Conservation (phyloP, 2,329 filamentous ascomycete genomes). For the Pyrenophora tritici-repentis region DNA sequence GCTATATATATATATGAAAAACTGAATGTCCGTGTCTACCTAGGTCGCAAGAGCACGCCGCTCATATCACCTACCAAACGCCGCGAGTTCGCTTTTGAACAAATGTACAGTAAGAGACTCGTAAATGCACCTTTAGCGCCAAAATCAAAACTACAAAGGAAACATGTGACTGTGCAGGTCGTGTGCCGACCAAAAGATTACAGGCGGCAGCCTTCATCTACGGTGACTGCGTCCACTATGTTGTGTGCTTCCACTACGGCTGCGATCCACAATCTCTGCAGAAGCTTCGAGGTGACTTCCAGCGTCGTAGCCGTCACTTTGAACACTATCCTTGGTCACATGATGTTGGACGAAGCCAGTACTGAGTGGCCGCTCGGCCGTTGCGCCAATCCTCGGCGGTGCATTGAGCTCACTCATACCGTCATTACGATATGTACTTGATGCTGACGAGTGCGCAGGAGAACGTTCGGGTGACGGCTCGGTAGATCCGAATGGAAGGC, state of each 20-base stretch:
- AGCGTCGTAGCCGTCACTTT: conserved; percentile 36
- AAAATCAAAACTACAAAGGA: conserved; percentile 12
- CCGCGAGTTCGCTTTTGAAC: conserved; percentile 21
- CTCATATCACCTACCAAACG: conserved; percentile 11
- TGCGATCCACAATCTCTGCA: conserved; percentile 46
- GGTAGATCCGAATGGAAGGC: conserved; percentile 45
- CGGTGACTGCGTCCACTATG: conserved; percentile 28
- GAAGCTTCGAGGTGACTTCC: conserved; percentile 42
- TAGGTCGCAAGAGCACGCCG: conserved; percentile 10
- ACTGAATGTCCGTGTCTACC: conserved; percentile 6
- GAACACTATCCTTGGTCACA: conserved; percentile 46
- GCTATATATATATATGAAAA: background rate
- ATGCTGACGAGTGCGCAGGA: conserved; percentile 41
- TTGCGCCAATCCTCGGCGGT: conserved; percentile 23
- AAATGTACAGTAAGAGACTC: conserved; percentile 35
- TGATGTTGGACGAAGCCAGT: conserved; percentile 49
- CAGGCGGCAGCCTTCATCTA: conserved; percentile 7
- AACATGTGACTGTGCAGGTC: background rate
- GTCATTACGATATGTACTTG: conserved; percentile 40
- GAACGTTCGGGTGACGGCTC: conserved; percentile 45
- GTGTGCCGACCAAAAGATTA: conserved; percentile 7
- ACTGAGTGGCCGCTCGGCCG: conserved; percentile 38
- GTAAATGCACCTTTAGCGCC: conserved; percentile 17
- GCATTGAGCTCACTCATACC: conserved; percentile 24
- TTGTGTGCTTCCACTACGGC: conserved; percentile 41